A percentile compares a stretch with the other conserved stretches of the same genome.
These are phyloP conservation scores for Eruca vesicaria DNA, from an alignment of 441 rosid species.

Conservation along the genomic window DNA sequence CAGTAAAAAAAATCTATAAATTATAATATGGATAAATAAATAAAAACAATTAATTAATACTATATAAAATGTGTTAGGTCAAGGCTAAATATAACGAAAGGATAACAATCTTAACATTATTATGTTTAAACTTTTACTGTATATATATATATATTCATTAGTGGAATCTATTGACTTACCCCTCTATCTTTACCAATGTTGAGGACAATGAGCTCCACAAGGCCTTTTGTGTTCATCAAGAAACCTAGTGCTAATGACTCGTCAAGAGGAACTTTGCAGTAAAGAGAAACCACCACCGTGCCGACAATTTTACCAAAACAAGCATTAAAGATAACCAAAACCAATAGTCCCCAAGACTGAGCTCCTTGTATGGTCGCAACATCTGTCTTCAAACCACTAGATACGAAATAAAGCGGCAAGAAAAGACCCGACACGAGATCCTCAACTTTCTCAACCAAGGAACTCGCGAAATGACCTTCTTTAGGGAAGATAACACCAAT, in stretches of 20 bases:
- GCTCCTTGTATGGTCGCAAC: constrained; percentile 44
- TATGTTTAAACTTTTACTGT: too few relatives aligned
- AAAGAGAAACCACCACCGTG: constrained; percentile 40
- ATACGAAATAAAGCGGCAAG: constrained; percentile 57
- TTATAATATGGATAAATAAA: too few relatives aligned
- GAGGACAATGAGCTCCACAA: constrained; percentile 61
- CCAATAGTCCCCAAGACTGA: constrained; percentile 60
- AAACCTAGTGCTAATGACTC: constrained; percentile 55
- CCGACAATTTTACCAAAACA: constrained; percentile 58
- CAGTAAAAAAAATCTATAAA: too few relatives aligned
- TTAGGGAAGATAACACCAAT: constrained; percentile 53
- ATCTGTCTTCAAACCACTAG: constrained; percentile 59
- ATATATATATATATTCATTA: too few relatives aligned
- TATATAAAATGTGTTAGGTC: too few relatives aligned
- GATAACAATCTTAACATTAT: too few relatives aligned
- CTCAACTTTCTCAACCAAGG: constrained; percentile 54
- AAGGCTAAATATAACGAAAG: too few relatives aligned
- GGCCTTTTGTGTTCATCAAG: constrained; percentile 64
- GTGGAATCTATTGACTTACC: too few relatives aligned
- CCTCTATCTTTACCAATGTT: constrained; percentile 62
- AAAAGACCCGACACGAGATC: constrained; percentile 59
- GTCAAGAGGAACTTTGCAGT: constrained; percentile 42
- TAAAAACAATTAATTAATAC: too few relatives aligned
- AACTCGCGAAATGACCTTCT: constrained; percentile 47
- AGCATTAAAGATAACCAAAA: constrained; percentile 45